Conservation (phyloP, 73 alveolate species). For the Tetrahymena elliotti region DNA sequence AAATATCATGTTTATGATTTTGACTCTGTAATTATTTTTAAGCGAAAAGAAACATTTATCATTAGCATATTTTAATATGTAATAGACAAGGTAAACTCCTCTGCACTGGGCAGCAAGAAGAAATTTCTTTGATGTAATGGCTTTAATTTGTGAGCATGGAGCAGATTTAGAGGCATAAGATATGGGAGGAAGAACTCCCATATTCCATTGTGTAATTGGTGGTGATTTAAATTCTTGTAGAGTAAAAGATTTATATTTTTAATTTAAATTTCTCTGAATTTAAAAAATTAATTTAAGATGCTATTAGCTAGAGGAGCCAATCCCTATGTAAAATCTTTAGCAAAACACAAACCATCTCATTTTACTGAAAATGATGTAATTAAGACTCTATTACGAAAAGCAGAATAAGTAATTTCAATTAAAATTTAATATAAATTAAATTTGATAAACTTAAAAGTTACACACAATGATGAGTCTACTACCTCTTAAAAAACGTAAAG, state of each 20-base stretch:
- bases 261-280: background rate
- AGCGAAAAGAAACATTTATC: background rate
- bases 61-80: background rate
- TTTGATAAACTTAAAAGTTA: background rate
- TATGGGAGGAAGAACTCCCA: slow-evolving; percentile 56
- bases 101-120: slow-evolving; percentile 58
- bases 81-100: slow-evolving; percentile 46
- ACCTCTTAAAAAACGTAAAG: background rate
- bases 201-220: background rate
- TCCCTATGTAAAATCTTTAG: background rate
- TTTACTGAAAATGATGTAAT: background rate
- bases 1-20: slow-evolving; percentile 49
- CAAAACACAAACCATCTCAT: background rate
- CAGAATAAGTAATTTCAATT: background rate
- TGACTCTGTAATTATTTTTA: slow-evolving; percentile 7
- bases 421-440: background rate
- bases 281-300: background rate
- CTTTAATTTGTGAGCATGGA: slow-evolving; percentile 45
- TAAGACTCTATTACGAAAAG: background rate
- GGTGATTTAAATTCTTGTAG: background rate
- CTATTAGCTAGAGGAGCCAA: background rate
- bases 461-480: background rate
- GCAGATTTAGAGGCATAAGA: slow-evolving; percentile 56
- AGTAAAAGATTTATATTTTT: background rate
- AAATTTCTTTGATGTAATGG: slow-evolving; percentile 45